Evolutionary conservation across 345 rosid genomes (phyloP).

Genomic region (Acer campestre): DNA sequence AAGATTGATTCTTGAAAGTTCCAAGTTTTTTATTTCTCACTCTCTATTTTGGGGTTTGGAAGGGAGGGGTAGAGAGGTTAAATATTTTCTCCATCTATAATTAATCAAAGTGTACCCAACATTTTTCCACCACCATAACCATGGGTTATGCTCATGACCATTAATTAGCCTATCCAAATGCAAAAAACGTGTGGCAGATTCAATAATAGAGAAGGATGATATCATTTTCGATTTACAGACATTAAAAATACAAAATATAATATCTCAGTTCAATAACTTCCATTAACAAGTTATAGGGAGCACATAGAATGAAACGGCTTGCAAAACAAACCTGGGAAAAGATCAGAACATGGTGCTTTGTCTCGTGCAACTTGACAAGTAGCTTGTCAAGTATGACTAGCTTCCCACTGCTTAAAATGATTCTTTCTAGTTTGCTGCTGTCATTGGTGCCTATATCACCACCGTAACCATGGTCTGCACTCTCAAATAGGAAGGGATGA

Average conservation of each 20-base stretch:
- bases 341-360: too few relatives aligned
- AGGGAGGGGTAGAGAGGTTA: neutral
- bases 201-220: neutral
- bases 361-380: too few relatives aligned
- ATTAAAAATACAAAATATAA: neutral
- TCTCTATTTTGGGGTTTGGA: neutral
- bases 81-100: too few relatives aligned
- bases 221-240: constrained; percentile 19
- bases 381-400: too few relatives aligned
- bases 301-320: neutral
- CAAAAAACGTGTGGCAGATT: neutral
- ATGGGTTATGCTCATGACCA: neutral
- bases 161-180: neutral
- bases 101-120: neutral
- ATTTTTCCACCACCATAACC: neutral
- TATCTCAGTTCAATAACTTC: neutral
- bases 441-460: too few relatives aligned
- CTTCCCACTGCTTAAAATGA: too few relatives aligned
- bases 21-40: too few relatives aligned
- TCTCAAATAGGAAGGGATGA: too few relatives aligned
- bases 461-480: too few relatives aligned
- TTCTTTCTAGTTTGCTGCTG: too few relatives aligned
- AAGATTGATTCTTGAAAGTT: too few relatives aligned
- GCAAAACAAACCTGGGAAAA: constrained; percentile 51
- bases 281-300: neutral